A percentile compares a stretch with the other conserved stretches of the same genome.
Evolutionary conservation across 2,329 filamentous ascomycete species (phyloP).

Genomic region (Zymoseptoria pseudotritici): DNA sequence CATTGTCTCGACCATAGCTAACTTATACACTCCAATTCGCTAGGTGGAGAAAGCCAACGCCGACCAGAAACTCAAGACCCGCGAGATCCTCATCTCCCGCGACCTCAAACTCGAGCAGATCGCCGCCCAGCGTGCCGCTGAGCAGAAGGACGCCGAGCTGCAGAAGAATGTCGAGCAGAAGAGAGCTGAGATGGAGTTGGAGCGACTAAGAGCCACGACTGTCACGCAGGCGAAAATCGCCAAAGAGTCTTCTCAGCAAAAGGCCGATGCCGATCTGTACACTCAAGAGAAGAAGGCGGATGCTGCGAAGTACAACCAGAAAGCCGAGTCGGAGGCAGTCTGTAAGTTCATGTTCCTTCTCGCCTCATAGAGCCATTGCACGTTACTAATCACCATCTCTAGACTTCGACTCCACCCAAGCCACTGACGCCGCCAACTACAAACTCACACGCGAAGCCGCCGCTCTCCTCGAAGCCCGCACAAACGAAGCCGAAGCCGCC

Average conservation of each 20-base stretch:
- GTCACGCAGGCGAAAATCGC: slow-evolving; percentile 69
- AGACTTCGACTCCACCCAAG: slow-evolving; percentile 32
- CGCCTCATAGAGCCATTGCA: neutral
- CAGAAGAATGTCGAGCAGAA: slow-evolving; percentile 70
- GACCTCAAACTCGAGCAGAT: slow-evolving; percentile 72
- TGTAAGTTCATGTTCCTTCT: slow-evolving; percentile 3
- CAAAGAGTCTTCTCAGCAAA: slow-evolving; percentile 61
- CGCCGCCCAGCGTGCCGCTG: slow-evolving; percentile 62
- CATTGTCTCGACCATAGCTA: neutral
- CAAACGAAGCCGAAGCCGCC: slow-evolving; percentile 29
- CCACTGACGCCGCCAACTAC: slow-evolving; percentile 37
- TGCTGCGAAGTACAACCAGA: slow-evolving; percentile 50
- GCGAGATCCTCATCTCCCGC: slow-evolving; percentile 63
- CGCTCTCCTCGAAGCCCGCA: slow-evolving; percentile 11
- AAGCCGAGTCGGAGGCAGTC: slow-evolving; percentile 52
- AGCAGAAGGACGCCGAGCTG: slow-evolving; percentile 71
- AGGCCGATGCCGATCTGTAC: slow-evolving; percentile 51
- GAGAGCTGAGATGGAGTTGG: slow-evolving; percentile 71
- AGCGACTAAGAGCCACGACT: slow-evolving; percentile 67
- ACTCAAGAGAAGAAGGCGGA: slow-evolving; percentile 46
- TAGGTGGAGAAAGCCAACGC: slow-evolving; percentile 62
- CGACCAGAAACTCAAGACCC: slow-evolving; percentile 66
- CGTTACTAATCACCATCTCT: neutral
- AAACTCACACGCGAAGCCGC: slow-evolving; percentile 28
- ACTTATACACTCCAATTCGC: neutral